A percentile compares a stretch with the other conserved stretches of the same genome.
Conservation (phyloP, 345 rosid genomes). For the Populus davidiana region DNA sequence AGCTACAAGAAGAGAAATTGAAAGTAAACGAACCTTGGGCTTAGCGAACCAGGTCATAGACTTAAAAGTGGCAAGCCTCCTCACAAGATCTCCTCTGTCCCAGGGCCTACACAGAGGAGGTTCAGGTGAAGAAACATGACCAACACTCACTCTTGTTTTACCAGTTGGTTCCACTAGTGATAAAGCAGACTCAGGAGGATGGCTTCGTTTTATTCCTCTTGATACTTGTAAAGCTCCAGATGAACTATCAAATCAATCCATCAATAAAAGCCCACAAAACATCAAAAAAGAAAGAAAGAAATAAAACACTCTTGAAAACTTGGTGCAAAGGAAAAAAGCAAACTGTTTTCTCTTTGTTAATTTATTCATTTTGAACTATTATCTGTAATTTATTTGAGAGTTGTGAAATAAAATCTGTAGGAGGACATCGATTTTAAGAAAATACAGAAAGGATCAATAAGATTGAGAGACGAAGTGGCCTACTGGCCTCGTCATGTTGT, state of each 20-base stretch:
- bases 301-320: not conserved
- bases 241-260: slow-evolving; percentile 26
- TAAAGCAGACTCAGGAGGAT: slow-evolving; percentile 45
- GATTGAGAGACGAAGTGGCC: too few relatives aligned
- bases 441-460: too few relatives aligned
- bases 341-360: too few relatives aligned
- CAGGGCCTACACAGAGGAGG: slow-evolving; percentile 79
- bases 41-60: slow-evolving; percentile 98
- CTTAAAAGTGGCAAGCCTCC: slow-evolving; percentile 78
- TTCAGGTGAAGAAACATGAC: slow-evolving; percentile 14
- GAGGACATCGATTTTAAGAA: too few relatives aligned
- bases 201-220: slow-evolving; percentile 58
- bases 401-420: too few relatives aligned
- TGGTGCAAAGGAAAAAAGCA: not conserved
- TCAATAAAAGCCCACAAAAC: not conserved
- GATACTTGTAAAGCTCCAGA: slow-evolving; percentile 28
- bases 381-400: too few relatives aligned
- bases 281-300: not conserved
- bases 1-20: not conserved
- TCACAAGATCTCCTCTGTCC: slow-evolving; percentile 89
- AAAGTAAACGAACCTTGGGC: slow-evolving; percentile 56
- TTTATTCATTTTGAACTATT: too few relatives aligned
- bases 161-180: slow-evolving; percentile 45
- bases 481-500: too few relatives aligned
- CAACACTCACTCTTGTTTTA: slow-evolving; percentile 17